phyloP scores from a whole-genome alignment of 176 grass and related monocot genomes.

The Phoenix dactylifera region DNA sequence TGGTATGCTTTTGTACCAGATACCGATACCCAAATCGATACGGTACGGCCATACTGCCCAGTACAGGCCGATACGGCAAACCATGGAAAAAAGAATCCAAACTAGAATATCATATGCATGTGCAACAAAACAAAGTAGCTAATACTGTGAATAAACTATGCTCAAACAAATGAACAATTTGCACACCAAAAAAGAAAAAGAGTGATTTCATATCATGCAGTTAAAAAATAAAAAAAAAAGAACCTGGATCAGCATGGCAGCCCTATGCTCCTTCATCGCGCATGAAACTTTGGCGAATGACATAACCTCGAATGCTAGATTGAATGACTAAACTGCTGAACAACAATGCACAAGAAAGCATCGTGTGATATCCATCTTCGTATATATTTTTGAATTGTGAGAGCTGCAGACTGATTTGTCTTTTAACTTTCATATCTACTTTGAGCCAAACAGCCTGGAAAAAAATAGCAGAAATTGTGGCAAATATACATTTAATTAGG shows the following conservation, averaged over 20 bases:
- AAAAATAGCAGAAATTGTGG: not conserved
- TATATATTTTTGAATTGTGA: constrained; percentile 77
- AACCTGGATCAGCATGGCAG: constrained; percentile 77
- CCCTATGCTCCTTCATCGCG: constrained; percentile 56
- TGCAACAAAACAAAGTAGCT: no score
- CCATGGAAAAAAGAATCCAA: no score
- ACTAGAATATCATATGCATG: no score
- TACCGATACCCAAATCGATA: no score
- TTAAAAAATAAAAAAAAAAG: not conserved
- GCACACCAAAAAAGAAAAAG: not conserved
- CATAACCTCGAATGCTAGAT: constrained; percentile 56
- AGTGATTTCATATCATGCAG: not conserved
- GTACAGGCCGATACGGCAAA: no score
- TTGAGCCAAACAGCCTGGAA: constrained; percentile 59
- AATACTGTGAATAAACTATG: no score
- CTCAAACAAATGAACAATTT: no score
- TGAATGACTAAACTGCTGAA: constrained; percentile 65
- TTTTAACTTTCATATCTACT: constrained; percentile 52
- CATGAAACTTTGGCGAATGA: constrained; percentile 42
- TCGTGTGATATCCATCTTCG: constrained; percentile 43
- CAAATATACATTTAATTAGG: no score
- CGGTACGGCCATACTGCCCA: no score
- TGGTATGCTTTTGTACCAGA: no score
- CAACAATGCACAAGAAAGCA: constrained; percentile 39
- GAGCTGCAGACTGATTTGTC: constrained; percentile 42